phyloP scores from a whole-genome alignment of 83 land plant species.

The Larix sibirica region DNA sequence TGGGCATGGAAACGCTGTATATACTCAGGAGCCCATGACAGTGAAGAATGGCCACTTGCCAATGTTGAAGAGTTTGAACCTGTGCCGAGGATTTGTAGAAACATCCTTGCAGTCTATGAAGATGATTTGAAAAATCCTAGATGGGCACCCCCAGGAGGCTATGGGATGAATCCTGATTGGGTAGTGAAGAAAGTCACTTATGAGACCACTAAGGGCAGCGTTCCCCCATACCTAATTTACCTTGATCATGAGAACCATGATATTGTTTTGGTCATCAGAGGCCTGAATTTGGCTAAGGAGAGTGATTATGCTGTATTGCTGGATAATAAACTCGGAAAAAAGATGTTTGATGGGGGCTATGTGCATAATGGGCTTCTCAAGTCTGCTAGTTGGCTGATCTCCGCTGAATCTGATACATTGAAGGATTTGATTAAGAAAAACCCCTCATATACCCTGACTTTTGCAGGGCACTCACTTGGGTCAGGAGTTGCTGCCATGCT shows the following conservation, averaged over 20 bases:
- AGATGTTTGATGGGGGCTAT: constrained; percentile 66
- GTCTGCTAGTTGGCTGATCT: constrained; percentile 59
- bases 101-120: constrained; percentile 74
- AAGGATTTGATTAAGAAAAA: constrained; percentile 39
- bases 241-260: constrained; percentile 57
- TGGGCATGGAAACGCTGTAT: constrained; percentile 74
- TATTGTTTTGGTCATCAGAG: constrained; percentile 73
- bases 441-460: constrained; percentile 43
- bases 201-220: constrained; percentile 50
- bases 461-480: constrained; percentile 42
- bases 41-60: constrained; percentile 60
- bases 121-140: constrained; percentile 57
- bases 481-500: constrained; percentile 38
- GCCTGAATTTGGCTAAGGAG: constrained; percentile 62
- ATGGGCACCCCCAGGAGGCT: constrained; percentile 79
- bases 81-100: constrained; percentile 69
- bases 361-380: constrained; percentile 79
- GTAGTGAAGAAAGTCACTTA: constrained; percentile 41
- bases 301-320: constrained; percentile 61
- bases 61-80: constrained; percentile 68
- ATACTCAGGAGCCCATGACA: constrained; percentile 62
- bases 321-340: constrained; percentile 63
- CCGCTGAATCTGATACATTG: constrained; percentile 49
- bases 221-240: constrained; percentile 70
- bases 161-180: constrained; percentile 50